A percentile compares a stretch with the other conserved stretches of the same genome.
Conservation (phyloP, 768 basidiomycete genomes). For the Mycena capillaripes region DNA sequence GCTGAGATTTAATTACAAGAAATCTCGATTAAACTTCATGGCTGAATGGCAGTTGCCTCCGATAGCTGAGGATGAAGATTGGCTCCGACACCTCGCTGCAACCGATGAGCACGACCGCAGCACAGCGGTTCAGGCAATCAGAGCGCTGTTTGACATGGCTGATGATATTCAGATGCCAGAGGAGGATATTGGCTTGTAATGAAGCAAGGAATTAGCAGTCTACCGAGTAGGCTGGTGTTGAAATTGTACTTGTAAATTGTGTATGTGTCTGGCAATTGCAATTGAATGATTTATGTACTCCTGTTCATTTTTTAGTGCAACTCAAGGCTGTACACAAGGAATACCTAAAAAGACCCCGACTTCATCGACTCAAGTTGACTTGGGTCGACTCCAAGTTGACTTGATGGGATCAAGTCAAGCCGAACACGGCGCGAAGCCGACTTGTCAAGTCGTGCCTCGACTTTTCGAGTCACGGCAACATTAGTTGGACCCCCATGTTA, state of each 20-base stretch:
- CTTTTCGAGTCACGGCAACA: too few species aligned
- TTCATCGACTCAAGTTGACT: background rate
- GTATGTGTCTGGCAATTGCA: background rate
- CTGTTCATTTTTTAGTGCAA: too few species aligned
- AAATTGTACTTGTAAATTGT: conserved; percentile 1
- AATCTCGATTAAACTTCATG: conserved; percentile 22
- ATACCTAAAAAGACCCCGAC: background rate
- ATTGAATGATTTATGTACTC: background rate
- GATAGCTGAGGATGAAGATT: conserved; percentile 11
- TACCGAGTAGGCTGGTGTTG: background rate
- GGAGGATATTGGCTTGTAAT: background rate
- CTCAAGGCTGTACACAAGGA: too few species aligned
- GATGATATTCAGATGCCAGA: background rate
- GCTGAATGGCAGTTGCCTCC: conserved; percentile 1
- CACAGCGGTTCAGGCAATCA: background rate
- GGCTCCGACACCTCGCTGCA: conserved; percentile 16
- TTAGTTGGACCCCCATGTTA: too few species aligned
- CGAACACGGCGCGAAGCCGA: background rate
- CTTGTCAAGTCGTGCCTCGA: too few species aligned
- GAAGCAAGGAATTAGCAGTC: background rate
- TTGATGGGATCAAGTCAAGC: background rate
- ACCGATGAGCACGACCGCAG: background rate
- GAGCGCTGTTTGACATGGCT: background rate
- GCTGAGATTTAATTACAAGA: conserved; percentile 6
- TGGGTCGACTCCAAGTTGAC: background rate